Base-by-base conservation (phyloP, 1,139 yeast species). In the Pichia sp. region DNA sequence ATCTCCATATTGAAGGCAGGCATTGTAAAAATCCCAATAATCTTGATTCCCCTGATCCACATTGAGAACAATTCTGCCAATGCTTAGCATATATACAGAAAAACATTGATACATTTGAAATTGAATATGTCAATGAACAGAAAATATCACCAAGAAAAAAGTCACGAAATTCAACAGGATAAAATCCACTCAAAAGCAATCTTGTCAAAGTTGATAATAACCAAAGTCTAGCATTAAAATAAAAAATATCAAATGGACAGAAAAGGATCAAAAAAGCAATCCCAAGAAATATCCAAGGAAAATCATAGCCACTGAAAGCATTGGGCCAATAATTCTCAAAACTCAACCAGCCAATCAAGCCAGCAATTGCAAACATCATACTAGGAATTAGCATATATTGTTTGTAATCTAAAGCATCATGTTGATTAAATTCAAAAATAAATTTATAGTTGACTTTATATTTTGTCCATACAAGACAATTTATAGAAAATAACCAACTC, bases 121-220 rank as follows among this genome's bases (percentile, higher is more conserved):
- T 68, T 2, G 96, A 74, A 61, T 91, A 91, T 1, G 95, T 84
- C 56, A 91, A 67, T 28, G 95, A 84, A 61, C 95, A 84, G 40
- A 88, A 67, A 26, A 91, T 79, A 62, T 91, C 98, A 18, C 97
- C 98, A 41, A 89, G 53, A 59, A 86, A 88, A 67, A 91, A 89
- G 62, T 91, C 98, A 46, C 93, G 71, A 58, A 91, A 91, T 61
- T 91, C 97, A 41, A 91, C 96, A 0, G 97, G 96, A 54, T 84
- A 91, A 31, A 86, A 67, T 0, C 98, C 97, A 1, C 95, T 83
- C 4, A 84, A 66, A 0, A 83, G 32, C 36, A 91, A 64, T 55
- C 98, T 71, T 71, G 89, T 76, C 3, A 79, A 49, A 0, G 95
- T 81, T 11, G 79, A 62, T 30, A 82, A 68, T 4, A 89, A 56